Percentiles rank a stretch among this genome's conserved stretches.
Evolutionary conservation across 371 early-diverging fungal species (phyloP).

Genomic region (Parasitella parasitica): DNA sequence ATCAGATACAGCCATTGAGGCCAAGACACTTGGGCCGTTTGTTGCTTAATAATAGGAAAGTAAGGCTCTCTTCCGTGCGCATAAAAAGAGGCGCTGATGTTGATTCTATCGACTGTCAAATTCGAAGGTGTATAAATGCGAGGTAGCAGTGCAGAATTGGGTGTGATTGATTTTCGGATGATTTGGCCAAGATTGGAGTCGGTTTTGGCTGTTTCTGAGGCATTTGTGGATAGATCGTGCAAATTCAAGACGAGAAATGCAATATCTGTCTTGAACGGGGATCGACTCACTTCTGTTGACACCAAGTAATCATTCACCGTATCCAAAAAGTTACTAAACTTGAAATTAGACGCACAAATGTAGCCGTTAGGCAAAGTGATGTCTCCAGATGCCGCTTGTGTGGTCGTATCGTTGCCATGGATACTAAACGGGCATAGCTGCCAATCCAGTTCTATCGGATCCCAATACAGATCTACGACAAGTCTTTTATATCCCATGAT

Average conservation of each 20-base stretch:
- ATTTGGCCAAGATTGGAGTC: conserved; percentile 8
- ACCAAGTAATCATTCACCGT: conserved; percentile 22
- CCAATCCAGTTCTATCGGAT: conserved; percentile 23
- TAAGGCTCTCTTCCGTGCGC: conserved; percentile 3
- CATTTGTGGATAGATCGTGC: conserved; percentile 10
- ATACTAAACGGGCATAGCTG: conserved; percentile 34
- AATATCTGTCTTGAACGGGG: conserved; percentile 21
- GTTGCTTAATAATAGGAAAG: neutral
- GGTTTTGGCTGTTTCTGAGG: neutral
- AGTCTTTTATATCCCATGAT: conserved; percentile 41
- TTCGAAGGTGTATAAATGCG: conserved; percentile 20
- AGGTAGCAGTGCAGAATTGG: neutral
- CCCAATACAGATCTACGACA: conserved; percentile 43
- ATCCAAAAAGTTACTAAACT: conserved; percentile 27
- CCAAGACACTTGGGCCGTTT: conserved; percentile 11
- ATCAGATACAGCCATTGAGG: conserved; percentile 37
- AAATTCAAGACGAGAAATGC: conserved; percentile 33
- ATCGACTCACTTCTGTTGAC: conserved; percentile 7
- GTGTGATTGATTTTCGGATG: conserved; percentile 1
- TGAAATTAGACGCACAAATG: conserved; percentile 20
- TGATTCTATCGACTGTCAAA: neutral
- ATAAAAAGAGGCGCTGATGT: conserved; percentile 3
- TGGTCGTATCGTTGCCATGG: neutral
- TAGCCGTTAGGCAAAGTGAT: conserved; percentile 6
- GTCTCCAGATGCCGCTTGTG: neutral